Evolutionary conservation across 2,329 filamentous ascomycete species (phyloP).

Genomic region (Stylonectria norvegica): DNA sequence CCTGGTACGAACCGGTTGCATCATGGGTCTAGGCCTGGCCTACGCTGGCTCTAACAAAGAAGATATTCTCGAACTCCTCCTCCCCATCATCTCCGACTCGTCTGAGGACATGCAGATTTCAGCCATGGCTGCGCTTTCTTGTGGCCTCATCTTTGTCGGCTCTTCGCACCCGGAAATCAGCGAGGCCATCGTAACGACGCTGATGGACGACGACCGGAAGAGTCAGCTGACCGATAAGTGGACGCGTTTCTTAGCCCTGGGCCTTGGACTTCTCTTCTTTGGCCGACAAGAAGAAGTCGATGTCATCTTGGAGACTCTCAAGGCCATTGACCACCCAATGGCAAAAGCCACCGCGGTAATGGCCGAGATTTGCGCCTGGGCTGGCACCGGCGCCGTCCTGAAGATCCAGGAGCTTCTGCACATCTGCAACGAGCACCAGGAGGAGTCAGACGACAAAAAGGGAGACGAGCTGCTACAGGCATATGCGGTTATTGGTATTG

Average conservation of each 20-base stretch:
- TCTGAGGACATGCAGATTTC: constrained; percentile 90
- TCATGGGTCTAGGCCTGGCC: constrained; percentile 93
- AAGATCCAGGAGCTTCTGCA: constrained; percentile 97
- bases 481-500: constrained; percentile 92
- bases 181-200: constrained; percentile 84
- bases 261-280: constrained; percentile 90
- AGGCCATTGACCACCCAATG: constrained; percentile 96
- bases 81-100: constrained; percentile 84
- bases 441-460: constrained; percentile 91
- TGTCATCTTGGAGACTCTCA: constrained; percentile 92
- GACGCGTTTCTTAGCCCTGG: constrained; percentile 94
- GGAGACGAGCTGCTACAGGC: constrained; percentile 93
- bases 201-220: constrained; percentile 90
- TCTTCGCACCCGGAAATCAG: constrained; percentile 88
- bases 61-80: constrained; percentile 76
- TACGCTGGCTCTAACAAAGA: constrained; percentile 94
- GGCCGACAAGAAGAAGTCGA: constrained; percentile 98
- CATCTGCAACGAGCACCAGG: constrained; percentile 96
- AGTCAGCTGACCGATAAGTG: constrained; percentile 95
- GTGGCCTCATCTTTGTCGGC: constrained; percentile 88
- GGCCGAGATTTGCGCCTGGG: constrained; percentile 96
- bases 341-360: constrained; percentile 92
- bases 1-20: constrained; percentile 74
- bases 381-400: constrained; percentile 91
- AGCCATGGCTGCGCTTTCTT: constrained; percentile 88